Evolutionary conservation across 2,329 filamentous ascomycete species (phyloP).

Genomic region (Paracoccidioides brasiliensis): DNA sequence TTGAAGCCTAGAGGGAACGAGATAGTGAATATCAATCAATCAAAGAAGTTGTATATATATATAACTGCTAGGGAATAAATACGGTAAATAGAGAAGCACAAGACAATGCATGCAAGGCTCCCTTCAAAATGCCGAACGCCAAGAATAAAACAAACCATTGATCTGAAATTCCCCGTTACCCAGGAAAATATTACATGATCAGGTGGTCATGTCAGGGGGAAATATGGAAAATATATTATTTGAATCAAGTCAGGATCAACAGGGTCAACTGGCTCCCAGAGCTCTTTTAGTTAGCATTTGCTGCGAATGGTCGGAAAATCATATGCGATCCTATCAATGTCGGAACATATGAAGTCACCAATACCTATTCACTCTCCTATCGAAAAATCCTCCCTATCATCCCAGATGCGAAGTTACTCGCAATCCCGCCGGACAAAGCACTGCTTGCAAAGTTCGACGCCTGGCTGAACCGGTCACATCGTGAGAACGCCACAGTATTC

Average conservation of each 20-base stretch:
- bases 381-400: constrained; percentile 44
- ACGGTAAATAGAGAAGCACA: not conserved
- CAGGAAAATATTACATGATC: too few relatives aligned
- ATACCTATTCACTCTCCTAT: constrained; percentile 10
- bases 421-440: constrained; percentile 42
- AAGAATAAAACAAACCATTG: not conserved
- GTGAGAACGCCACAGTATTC: constrained; percentile 39
- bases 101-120: not conserved
- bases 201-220: not conserved
- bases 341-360: not conserved
- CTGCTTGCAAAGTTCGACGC: constrained; percentile 46
- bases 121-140: not conserved
- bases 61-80: not conserved
- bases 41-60: not conserved
- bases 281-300: not conserved
- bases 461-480: constrained; percentile 41
- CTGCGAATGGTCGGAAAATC: not conserved
- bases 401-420: constrained; percentile 42
- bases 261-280: not conserved
- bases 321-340: not conserved
- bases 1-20: not conserved
- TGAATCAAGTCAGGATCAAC: not conserved
- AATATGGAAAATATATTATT: not conserved
- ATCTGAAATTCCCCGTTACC: too few relatives aligned
- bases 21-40: not conserved